Percentiles rank a stretch among this genome's conserved stretches.
Evolutionary conservation across 2,329 filamentous ascomycete genomes (phyloP).

Genomic region (Calonectria honghensis): DNA sequence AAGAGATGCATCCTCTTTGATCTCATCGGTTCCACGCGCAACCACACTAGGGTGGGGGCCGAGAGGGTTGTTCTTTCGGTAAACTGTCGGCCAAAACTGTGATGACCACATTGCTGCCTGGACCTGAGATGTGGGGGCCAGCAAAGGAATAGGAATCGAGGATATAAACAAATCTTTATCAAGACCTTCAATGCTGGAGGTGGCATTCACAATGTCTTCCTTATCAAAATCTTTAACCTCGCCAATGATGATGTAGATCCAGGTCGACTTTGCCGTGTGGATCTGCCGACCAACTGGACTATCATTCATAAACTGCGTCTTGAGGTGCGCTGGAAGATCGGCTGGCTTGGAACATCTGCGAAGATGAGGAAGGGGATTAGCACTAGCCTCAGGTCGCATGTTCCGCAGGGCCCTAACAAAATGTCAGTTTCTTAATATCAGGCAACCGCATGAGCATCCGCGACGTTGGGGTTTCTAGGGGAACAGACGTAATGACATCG

Average conservation of each 20-base stretch:
- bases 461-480: not conserved
- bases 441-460: not conserved
- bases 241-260: conserved; percentile 76
- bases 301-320: conserved; percentile 77
- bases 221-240: conserved; percentile 71
- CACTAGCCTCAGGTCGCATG: conserved; percentile 75
- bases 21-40: conserved; percentile 80
- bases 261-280: conserved; percentile 76
- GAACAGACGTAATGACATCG: conserved; percentile 80
- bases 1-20: conserved; percentile 76
- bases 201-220: conserved; percentile 69
- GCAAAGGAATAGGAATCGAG: conserved; percentile 80
- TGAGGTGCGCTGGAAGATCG: conserved; percentile 80
- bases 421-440: conserved; percentile 43
- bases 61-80: conserved; percentile 90
- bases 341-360: conserved; percentile 84
- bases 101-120: conserved; percentile 85
- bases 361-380: conserved; percentile 81
- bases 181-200: conserved; percentile 70
- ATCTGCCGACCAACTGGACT: conserved; percentile 72
- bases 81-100: conserved; percentile 89
- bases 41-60: conserved; percentile 88
- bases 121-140: conserved; percentile 84
- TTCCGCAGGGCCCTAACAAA: conserved; percentile 71
- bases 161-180: conserved; percentile 74